phyloP scores from a whole-genome alignment of 176 grass and related monocot species.

The Phoenix dactylifera region DNA sequence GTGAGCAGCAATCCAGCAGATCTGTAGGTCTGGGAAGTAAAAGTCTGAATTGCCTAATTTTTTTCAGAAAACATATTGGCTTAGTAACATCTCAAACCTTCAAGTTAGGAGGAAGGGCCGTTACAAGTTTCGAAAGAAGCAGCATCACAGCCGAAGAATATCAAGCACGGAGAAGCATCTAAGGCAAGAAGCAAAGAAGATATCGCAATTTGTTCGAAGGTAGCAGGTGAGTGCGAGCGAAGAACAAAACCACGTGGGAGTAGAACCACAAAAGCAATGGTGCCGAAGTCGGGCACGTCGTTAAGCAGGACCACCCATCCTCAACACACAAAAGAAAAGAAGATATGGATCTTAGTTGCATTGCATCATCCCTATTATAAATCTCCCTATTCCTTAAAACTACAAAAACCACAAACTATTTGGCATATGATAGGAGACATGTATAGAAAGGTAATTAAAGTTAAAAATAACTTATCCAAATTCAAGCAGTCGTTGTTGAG shows the following conservation, averaged over 20 bases:
- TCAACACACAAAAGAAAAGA: slow-evolving; percentile 68
- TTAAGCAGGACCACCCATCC: slow-evolving; percentile 76
- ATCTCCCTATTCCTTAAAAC: neutral
- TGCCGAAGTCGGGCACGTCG: slow-evolving; percentile 44
- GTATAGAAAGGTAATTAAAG: slow-evolving; percentile 52
- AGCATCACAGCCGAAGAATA: slow-evolving; percentile 16
- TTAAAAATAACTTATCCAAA: slow-evolving; percentile 83
- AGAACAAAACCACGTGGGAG: slow-evolving; percentile 76
- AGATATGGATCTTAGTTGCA: slow-evolving; percentile 63
- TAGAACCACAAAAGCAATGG: slow-evolving; percentile 37
- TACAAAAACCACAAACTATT: no score
- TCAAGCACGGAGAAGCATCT: slow-evolving; percentile 10
- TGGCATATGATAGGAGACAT: neutral
- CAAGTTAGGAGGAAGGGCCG: neutral
- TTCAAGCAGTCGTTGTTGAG: slow-evolving; percentile 47
- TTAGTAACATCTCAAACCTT: neutral
- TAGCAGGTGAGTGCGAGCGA: slow-evolving; percentile 38
- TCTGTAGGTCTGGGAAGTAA: slow-evolving; percentile 1
- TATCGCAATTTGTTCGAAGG: slow-evolving; percentile 20
- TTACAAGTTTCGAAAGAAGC: neutral
- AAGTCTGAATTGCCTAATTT: neutral
- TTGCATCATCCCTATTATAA: slow-evolving; percentile 39
- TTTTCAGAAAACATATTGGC: neutral
- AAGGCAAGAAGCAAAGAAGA: neutral
- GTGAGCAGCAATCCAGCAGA: neutral